Conservation (phyloP, 805 yeast genomes). For the Candida lessepsii region DNA sequence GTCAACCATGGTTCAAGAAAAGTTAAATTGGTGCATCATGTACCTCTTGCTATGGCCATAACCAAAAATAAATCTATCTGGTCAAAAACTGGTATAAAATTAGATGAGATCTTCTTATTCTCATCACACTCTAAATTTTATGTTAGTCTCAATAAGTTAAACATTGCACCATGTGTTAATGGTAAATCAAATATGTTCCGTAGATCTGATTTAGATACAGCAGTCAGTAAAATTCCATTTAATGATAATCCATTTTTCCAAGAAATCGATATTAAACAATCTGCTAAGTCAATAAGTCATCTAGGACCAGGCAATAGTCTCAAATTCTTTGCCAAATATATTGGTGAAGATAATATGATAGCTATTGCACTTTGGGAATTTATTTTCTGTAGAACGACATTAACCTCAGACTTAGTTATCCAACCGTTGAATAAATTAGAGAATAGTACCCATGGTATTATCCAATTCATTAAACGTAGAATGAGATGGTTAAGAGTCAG, state of each 20-base stretch:
- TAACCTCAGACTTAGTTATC: conserved; percentile 74
- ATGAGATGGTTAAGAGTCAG: conserved; percentile 85
- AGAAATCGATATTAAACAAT: conserved; percentile 27
- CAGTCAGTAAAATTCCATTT: conserved; percentile 44
- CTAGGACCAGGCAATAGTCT: conserved; percentile 52
- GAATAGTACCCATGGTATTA: conserved; percentile 39
- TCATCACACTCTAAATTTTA: conserved; percentile 87
- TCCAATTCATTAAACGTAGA: conserved; percentile 65
- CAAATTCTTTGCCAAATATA: conserved; percentile 70
- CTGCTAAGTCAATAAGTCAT: conserved; percentile 24
- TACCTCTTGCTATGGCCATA: conserved; percentile 62
- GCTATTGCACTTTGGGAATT: conserved; percentile 79
- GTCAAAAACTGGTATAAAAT: conserved; percentile 52
- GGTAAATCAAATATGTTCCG: conserved; percentile 84
- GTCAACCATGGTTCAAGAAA: conserved; percentile 27
- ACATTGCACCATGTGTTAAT: conserved; percentile 85
- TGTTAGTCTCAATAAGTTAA: conserved; percentile 68
- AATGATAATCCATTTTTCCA: conserved; percentile 29
- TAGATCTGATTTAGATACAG: conserved; percentile 57
- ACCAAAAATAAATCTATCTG: conserved; percentile 13
- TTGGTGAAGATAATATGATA: conserved; percentile 93
- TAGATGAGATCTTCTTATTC: conserved; percentile 82
- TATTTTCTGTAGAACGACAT: conserved; percentile 65
- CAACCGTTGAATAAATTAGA: conserved; percentile 54
- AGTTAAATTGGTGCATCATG: conserved; percentile 77